Base-by-base conservation (phyloP, 2,329 filamentous ascomycete species). In the Stenocarpella maydis region DNA sequence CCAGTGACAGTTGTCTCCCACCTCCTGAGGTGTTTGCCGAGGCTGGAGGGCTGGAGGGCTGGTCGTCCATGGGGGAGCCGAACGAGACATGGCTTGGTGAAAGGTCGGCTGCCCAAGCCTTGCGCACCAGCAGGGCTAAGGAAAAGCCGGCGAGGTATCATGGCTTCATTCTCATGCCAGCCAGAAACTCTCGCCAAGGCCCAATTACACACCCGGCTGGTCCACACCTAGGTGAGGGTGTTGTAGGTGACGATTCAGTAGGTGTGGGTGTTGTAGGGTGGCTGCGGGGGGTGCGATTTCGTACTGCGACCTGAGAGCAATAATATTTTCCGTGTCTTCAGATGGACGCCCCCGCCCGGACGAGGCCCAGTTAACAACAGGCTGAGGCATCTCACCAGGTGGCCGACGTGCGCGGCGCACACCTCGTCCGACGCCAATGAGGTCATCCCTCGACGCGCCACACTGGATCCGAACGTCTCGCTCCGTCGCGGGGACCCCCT, bases 1-100 rank as follows among this genome's bases (percentile, higher is more conserved):
- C 87, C 88, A 14, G 85, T 80, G 67, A 80, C 77, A 26, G 81
- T 81, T 31, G 81, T 86, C 75, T 83, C 79, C 80, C 80, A 85
- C 65, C 67, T 63, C 28, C 39, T 49, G 2, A 31, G 41, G 26
- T 49, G 41, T 14, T 19, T 10, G 8, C 60, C 52, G 39, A 37
- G 31, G 7, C 21, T 4, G 28, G 41, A 31, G n/a, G 26, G 39
- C n/a, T 10, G 41, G 50, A 49, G 28, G 24, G 21, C 26, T 50
- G 21, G 34, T 47, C 39, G 39, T 19, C 54, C 47, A 63, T 45
- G 10, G 26, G 45, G 17, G 24, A 19, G 14, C n/a, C n/a, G n/a
- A n/a, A n/a, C n/a, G n/a, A n/a, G n/a, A n/a, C n/a, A n/a, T 74
- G 71, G 15, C 65, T 21, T 49, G 67, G 71, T 37, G 49, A n/a